phyloP scores from a whole-genome alignment of 768 basidiomycete genomes.

The Hysterangium stoloniferum region DNA sequence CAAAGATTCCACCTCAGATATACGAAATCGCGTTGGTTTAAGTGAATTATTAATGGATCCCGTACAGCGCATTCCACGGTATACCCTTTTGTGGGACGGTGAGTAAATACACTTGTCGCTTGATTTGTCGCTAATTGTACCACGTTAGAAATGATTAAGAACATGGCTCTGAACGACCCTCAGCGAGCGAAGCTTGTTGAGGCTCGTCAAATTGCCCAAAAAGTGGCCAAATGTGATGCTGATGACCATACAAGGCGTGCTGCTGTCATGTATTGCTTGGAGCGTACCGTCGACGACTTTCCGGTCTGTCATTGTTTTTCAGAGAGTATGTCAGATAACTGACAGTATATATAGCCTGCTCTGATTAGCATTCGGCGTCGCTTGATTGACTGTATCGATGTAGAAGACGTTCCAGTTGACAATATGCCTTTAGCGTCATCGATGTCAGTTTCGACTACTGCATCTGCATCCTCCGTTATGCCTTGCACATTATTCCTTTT shows the following conservation, averaged over 20 bases:
- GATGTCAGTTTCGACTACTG: conserved; percentile 31
- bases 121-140: neutral
- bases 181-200: conserved; percentile 75
- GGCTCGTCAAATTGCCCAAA: conserved; percentile 81
- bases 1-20: conserved; percentile 74
- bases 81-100: conserved; percentile 81
- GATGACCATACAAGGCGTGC: conserved; percentile 89
- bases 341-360: conserved; percentile 36
- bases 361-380: conserved; percentile 84
- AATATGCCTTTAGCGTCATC: conserved; percentile 43
- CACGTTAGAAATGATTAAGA: conserved; percentile 72
- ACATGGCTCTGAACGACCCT: conserved; percentile 71
- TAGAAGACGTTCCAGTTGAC: conserved; percentile 54
- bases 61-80: conserved; percentile 91
- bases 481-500: conserved; percentile 91
- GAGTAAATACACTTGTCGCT: neutral
- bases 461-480: conserved; percentile 42
- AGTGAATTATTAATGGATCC: conserved; percentile 94
- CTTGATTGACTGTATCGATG: conserved; percentile 89
- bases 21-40: conserved; percentile 75
- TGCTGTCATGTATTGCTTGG: conserved; percentile 79
- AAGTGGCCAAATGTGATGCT: conserved; percentile 85
- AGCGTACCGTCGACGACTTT: conserved; percentile 81
- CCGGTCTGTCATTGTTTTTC: conserved; percentile 35
- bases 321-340: neutral